Conservation (phyloP, 2,329 filamentous ascomycete genomes). For the Fusarium caatingaense region DNA sequence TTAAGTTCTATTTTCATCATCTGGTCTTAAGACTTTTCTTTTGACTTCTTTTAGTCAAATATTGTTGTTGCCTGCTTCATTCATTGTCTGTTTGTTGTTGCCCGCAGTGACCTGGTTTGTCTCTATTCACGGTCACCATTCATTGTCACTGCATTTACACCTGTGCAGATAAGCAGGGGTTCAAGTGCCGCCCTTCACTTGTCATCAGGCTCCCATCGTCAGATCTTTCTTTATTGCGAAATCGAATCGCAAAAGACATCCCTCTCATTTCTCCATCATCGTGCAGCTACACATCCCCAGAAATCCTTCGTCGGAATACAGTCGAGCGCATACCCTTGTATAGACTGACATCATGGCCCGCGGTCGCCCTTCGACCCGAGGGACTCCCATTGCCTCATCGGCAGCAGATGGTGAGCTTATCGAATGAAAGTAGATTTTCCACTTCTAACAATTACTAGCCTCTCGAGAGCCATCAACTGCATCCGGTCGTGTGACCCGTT, state of each 20-base stretch:
- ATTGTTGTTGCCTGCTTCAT: conserved; percentile 2
- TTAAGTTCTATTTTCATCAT: conserved; percentile 17
- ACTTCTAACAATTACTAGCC: conserved; percentile 21
- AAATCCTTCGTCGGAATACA: neutral
- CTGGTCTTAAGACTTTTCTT: neutral
- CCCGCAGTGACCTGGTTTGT: conserved; percentile 16
- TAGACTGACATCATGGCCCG: conserved; percentile 45
- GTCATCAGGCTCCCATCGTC: conserved; percentile 2
- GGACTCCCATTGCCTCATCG: conserved; percentile 28
- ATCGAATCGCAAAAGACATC: neutral
- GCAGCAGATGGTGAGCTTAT: conserved; percentile 32
- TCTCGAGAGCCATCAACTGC: conserved; percentile 33
- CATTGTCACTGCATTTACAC: conserved; percentile 17
- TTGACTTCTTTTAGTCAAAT: conserved; percentile 3
- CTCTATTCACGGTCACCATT: conserved; percentile 19
- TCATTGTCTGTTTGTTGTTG: conserved; percentile 15
- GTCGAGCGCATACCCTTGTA: neutral
- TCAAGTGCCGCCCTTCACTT: conserved; percentile 10
- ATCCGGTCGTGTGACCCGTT: conserved; percentile 45
- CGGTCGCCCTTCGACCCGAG: conserved; percentile 45
- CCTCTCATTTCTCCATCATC: neutral
- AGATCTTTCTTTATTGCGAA: neutral
- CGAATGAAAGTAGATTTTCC: neutral
- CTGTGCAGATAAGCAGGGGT: conserved; percentile 28
- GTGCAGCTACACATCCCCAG: neutral